phyloP scores from a whole-genome alignment of 2,329 filamentous ascomycete genomes.

The Neofusicoccum parvum region DNA sequence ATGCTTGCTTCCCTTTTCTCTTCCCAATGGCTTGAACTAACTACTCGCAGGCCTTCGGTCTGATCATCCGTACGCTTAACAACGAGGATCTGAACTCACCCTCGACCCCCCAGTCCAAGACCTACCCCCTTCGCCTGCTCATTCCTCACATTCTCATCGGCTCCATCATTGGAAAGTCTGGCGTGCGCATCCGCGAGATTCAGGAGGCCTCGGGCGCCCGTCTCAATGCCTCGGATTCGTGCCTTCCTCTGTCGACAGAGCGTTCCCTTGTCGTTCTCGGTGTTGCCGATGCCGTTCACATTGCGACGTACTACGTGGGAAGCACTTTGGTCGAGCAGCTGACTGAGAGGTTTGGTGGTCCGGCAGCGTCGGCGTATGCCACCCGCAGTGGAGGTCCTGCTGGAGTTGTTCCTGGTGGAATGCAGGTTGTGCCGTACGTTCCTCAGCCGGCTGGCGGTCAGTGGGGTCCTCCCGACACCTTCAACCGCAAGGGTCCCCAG shows the following conservation, averaged over 20 bases:
- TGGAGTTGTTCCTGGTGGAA: constrained; percentile 90
- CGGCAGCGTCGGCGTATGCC: constrained; percentile 95
- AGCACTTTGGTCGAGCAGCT: constrained; percentile 98
- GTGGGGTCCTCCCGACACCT: constrained; percentile 82
- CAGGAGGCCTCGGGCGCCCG: constrained; percentile 96
- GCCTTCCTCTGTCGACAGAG: constrained; percentile 91
- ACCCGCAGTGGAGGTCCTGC: constrained; percentile 91
- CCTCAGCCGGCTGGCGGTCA: constrained; percentile 91
- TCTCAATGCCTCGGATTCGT: constrained; percentile 93
- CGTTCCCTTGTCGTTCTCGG: constrained; percentile 97
- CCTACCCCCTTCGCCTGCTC: constrained; percentile 91
- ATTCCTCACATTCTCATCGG: constrained; percentile 97
- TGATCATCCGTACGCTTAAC: constrained; percentile 97
- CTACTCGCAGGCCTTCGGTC: constrained; percentile 75
- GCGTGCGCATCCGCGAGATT: constrained; percentile 94
- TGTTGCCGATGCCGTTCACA: constrained; percentile 97
- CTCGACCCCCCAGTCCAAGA: constrained; percentile 93
- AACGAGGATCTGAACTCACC: constrained; percentile 88
- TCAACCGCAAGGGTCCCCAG: constrained; percentile 54
- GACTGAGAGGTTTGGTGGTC: constrained; percentile 93
- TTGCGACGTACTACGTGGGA: constrained; percentile 97
- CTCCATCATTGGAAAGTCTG: constrained; percentile 97
- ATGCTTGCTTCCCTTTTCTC: constrained; percentile 28
- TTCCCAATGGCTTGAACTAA: constrained; percentile 32
- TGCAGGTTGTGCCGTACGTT: constrained; percentile 98